Percentiles rank a stretch among this genome's conserved stretches.
These are phyloP conservation scores for Xylaria grammica DNA, from an alignment of 495 filamentous ascomycete species.

Conservation along the genomic window DNA sequence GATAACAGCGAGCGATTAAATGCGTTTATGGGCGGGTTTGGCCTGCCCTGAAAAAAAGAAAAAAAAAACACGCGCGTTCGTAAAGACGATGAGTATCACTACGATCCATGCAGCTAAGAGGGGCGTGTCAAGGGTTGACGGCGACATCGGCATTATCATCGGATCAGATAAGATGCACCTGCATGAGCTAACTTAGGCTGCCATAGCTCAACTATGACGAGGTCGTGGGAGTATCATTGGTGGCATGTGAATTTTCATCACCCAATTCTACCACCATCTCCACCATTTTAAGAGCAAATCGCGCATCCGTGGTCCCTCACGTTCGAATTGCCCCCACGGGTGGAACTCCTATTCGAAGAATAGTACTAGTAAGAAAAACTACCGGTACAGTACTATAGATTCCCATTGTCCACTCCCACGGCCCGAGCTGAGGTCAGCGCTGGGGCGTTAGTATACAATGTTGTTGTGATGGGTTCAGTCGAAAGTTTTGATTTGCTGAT, in stretches of 20 bases:
- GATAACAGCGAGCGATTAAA: not conserved
- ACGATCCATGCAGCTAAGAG: slow-evolving; percentile 28
- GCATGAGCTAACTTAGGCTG: slow-evolving; percentile 24
- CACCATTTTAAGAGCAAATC: slow-evolving; percentile 17
- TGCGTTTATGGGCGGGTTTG: not conserved
- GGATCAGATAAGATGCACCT: slow-evolving; percentile 58
- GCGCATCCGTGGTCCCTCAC: slow-evolving; percentile 8
- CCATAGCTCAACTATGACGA: slow-evolving; percentile 30
- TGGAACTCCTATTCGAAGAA: not conserved
- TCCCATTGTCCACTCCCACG: not conserved
- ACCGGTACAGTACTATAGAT: not conserved
- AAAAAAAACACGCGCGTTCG: not conserved
- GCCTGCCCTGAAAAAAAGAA: not conserved
- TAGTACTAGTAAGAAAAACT: not conserved
- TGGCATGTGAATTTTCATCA: slow-evolving; percentile 15
- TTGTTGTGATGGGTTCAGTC: not conserved
- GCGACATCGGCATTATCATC: slow-evolving; percentile 56
- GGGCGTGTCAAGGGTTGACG: slow-evolving; percentile 23
- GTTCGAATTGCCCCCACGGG: slow-evolving; percentile 6
- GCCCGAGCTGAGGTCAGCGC: not conserved
- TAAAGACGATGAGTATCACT: slow-evolving; percentile 20
- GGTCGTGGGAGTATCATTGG: slow-evolving; percentile 2
- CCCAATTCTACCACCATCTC: slow-evolving; percentile 10
- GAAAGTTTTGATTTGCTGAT: not conserved
- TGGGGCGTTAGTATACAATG: no score